A percentile compares a stretch with the other conserved stretches of the same genome.
phyloP scores from a whole-genome alignment of 2,329 filamentous ascomycete genomes.

The Epichloe hybrida region DNA sequence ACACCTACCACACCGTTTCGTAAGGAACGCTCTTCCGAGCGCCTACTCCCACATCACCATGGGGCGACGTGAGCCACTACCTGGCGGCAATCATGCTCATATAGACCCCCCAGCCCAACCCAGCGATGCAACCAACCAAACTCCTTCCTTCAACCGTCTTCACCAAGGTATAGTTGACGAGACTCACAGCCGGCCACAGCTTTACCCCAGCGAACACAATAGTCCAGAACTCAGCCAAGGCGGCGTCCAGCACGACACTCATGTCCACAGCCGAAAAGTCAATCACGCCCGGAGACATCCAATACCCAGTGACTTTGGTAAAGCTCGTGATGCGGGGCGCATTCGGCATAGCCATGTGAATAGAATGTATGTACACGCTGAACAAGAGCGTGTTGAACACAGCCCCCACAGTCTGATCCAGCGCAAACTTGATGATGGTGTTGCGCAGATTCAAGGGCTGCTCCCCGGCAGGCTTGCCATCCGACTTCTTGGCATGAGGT shows the following conservation, averaged over 20 bases:
- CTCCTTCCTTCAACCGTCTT: conserved; percentile 59
- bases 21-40: not conserved
- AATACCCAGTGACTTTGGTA: conserved; percentile 20
- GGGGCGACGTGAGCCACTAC: not conserved
- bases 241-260: conserved; percentile 27
- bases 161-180: conserved; percentile 54
- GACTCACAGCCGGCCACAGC: conserved; percentile 57
- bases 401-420: conserved; percentile 58
- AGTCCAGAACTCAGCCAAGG: conserved; percentile 44
- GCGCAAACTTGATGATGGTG: conserved; percentile 50
- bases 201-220: conserved; percentile 54
- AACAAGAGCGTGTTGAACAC: conserved; percentile 52
- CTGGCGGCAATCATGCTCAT: conserved; percentile 46
- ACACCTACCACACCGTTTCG: not conserved
- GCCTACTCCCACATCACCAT: not conserved
- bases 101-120: conserved; percentile 64
- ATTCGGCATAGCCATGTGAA: conserved; percentile 35
- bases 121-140: conserved; percentile 57
- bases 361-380: conserved; percentile 42
- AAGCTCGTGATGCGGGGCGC: conserved; percentile 25
- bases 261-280: conserved; percentile 33
- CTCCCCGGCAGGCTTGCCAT: not conserved
- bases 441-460: conserved; percentile 43
- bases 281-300: conserved; percentile 26
- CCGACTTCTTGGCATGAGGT: conserved; percentile 14